Evolutionary conservation across 2,329 filamentous ascomycete species (phyloP).

Genomic region (Mycosphaerella sp.): DNA sequence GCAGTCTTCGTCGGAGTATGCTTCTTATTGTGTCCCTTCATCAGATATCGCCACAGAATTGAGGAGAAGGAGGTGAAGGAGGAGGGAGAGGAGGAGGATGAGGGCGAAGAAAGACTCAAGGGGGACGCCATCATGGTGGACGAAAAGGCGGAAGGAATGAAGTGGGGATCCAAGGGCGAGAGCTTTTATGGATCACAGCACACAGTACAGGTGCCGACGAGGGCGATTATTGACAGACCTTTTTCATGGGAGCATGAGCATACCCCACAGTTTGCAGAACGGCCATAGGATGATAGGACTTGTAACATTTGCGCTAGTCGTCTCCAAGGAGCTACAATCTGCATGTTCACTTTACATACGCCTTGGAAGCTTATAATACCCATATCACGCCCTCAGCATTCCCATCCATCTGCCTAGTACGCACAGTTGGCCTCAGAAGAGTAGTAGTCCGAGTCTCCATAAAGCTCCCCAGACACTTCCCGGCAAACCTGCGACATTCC

Average conservation of each 20-base stretch:
- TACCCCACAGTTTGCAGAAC: not conserved
- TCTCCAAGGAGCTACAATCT: not conserved
- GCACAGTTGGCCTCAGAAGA: constrained; percentile 4
- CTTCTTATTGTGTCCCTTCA: constrained; percentile 13
- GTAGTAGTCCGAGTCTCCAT: too few species aligned
- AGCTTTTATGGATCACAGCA: not conserved
- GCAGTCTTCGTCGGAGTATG: constrained; percentile 15
- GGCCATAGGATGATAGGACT: not conserved
- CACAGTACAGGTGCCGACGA: not conserved
- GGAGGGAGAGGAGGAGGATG: too few species aligned
- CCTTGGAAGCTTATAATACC: too few species aligned
- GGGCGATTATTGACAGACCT: not conserved
- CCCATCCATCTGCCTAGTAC: not conserved
- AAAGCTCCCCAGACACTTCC: too few species aligned
- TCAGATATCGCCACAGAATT: constrained; percentile 2
- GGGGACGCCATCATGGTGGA: not conserved
- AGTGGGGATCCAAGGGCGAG: not conserved
- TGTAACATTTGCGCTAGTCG: not conserved
- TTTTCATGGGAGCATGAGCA: not conserved
- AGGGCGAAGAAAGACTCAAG: not conserved
- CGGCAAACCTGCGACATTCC: constrained; percentile 1
- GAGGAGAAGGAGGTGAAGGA: not conserved
- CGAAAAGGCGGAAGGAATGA: not conserved
- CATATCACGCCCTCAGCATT: too few species aligned
- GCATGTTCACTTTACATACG: too few species aligned